A percentile compares a stretch with the other conserved stretches of the same genome.
These are phyloP conservation scores for Thermoascus crustaceus DNA, from an alignment of 2,329 filamentous ascomycete genomes.

Conservation along the genomic window DNA sequence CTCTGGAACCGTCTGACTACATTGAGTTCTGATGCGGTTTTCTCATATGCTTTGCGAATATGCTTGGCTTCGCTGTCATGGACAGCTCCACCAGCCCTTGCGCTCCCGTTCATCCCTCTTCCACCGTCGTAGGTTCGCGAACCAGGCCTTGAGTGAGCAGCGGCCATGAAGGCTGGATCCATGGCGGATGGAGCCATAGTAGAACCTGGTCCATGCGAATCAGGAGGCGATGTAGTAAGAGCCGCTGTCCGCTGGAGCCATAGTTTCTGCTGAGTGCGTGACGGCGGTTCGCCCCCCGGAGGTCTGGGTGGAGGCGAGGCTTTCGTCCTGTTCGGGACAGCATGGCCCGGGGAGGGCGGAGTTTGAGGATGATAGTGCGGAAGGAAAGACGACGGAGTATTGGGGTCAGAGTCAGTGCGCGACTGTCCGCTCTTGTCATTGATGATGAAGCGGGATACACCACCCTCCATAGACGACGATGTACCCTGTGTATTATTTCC, in stretches of 20 bases:
- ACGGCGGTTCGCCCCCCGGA: constrained; percentile 31
- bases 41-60: constrained; percentile 38
- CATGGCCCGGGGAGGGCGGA: constrained; percentile 33
- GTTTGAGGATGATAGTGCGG: constrained; percentile 41
- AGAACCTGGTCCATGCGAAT: constrained; percentile 26
- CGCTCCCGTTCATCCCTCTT: constrained; percentile 22
- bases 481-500: constrained; percentile 27
- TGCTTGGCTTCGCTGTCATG: constrained; percentile 32
- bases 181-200: constrained; percentile 26
- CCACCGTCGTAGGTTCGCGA: constrained; percentile 21
- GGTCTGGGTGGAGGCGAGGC: constrained; percentile 27
- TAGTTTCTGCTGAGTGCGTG: constrained; percentile 42
- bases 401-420: constrained; percentile 35
- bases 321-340: constrained; percentile 18
- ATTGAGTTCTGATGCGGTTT: constrained; percentile 33
- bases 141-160: constrained; percentile 22
- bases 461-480: constrained; percentile 42
- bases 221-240: constrained; percentile 37
- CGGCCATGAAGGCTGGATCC: constrained; percentile 26
- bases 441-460: constrained; percentile 39
- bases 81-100: constrained; percentile 17
- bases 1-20: constrained; percentile 40
- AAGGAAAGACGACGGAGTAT: constrained; percentile 40
- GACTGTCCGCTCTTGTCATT: constrained; percentile 26
- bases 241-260: constrained; percentile 40